Conservation (phyloP, 768 basidiomycete genomes). For the Pholiota microspora region DNA sequence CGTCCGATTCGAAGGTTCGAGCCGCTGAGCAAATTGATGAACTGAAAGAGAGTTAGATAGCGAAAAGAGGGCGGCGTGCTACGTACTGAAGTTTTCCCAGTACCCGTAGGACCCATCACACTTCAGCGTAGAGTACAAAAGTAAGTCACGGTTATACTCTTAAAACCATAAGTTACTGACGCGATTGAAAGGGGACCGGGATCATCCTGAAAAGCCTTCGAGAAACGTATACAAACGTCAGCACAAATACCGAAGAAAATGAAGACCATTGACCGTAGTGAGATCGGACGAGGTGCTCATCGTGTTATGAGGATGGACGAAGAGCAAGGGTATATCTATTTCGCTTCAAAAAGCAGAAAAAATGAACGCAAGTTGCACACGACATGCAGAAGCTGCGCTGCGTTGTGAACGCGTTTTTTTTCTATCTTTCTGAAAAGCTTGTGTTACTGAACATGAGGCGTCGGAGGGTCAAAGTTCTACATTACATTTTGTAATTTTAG, state of each 20-base stretch:
- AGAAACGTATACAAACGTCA: neutral
- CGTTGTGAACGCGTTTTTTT: constrained; percentile 9
- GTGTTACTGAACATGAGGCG: neutral
- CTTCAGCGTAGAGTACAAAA: neutral
- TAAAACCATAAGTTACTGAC: neutral
- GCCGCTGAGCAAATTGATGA: constrained; percentile 53
- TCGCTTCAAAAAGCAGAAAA: neutral
- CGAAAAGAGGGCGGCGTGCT: neutral
- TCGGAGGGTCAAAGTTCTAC: neutral
- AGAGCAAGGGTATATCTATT: neutral
- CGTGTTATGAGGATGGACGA: neutral
- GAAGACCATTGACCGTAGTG: neutral
- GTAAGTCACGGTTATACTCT: neutral
- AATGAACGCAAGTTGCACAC: neutral
- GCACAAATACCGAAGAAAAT: neutral
- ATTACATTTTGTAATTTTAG: neutral
- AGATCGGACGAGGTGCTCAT: constrained; percentile 5
- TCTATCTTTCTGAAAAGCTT: neutral
- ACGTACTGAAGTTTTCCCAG: constrained; percentile 36
- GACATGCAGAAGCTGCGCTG: constrained; percentile 5
- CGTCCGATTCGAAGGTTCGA: constrained; percentile 44
- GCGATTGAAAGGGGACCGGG: constrained; percentile 13
- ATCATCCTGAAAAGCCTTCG: constrained; percentile 14
- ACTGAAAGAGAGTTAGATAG: constrained; percentile 29
- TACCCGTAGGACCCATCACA: constrained; percentile 38